A percentile compares a stretch with the other conserved stretches of the same genome.
Evolutionary conservation across 805 yeast species (phyloP).

Genomic region (Candida sithepensis): DNA sequence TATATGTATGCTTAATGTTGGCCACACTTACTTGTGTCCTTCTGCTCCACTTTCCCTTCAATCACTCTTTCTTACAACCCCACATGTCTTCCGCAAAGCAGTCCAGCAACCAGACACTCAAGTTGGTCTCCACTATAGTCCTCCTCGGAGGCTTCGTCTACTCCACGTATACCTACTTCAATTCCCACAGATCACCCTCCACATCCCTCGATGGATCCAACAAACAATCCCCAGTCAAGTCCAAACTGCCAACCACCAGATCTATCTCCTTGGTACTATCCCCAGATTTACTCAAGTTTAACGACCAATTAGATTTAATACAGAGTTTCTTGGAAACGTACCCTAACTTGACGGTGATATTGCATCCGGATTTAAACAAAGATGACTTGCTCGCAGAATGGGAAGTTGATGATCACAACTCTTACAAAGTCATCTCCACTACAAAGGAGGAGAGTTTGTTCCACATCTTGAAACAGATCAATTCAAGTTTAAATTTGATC

Average conservation of each 20-base stretch:
- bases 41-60: too few species aligned
- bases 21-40: too few species aligned
- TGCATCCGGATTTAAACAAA: conserved; percentile 25
- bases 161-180: conserved; percentile 10
- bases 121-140: not conserved
- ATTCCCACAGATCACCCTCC: not conserved
- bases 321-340: conserved; percentile 11
- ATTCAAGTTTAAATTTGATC: conserved; percentile 23
- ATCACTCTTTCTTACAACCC: too few species aligned
- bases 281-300: not conserved
- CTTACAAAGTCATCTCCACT: conserved; percentile 40
- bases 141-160: not conserved
- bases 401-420: conserved; percentile 19
- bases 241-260: not conserved
- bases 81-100: not conserved
- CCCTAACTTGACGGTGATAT: conserved; percentile 23
- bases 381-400: conserved; percentile 12
- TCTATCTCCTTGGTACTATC: conserved; percentile 20
- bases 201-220: not conserved
- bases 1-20: not conserved
- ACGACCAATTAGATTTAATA: not conserved
- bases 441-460: conserved; percentile 47
- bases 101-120: not conserved
- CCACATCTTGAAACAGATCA: conserved; percentile 52
- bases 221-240: too few species aligned